Base-by-base conservation (phyloP, 192 early-diverging fungal species). In the Neocallimastix lanati region DNA sequence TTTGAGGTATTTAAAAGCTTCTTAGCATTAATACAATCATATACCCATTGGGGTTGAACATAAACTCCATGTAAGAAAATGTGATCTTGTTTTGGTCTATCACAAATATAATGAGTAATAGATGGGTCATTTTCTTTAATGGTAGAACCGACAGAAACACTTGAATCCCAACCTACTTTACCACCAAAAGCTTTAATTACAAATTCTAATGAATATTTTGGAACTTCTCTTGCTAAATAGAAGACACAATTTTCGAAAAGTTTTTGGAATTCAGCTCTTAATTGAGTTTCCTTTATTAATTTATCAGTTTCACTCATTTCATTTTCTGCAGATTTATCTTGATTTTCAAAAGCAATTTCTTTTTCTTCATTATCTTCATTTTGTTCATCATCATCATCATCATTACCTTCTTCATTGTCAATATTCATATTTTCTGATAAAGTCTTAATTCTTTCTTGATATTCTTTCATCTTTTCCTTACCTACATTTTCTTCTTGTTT, bases 31-130 rank as follows among this genome's bases (percentile, higher is more conserved):
- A 97, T 88, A 82, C 90, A 92, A 84, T 99, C 97, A 86, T 93
- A 95, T 25, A 96, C 88, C 97, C 97, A 99, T 85, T 99, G 97
- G 21, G 97, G 97, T 85, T 98, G 97, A 38, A 98, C 86, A 81
- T 96, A 97, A 78, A 87, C 81, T 29, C 80, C 35, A 78, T 84
- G 80, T 13, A 83, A 80, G 84, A 92, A 89, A 80, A 86, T 86
- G 79, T 92, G 88, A 80, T 83, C 84, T 81, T 89, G 87, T 12
- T 80, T 82, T 21, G 95, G 96, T 29, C 96, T 91, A 85, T 99
- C 97, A 29, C 88, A 84, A 79, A 98, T 88, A 80, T 97, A 94
- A 82, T 96, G 90, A 0, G 95, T 97, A 82, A 99, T 95, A 18
- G 29, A 30, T 28, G 80, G 86, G 83, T 98, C 93, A 78, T 88